These are phyloP conservation scores for Babesia bigemina DNA, from an alignment of 169 alveolate species.

Conservation along the genomic window DNA sequence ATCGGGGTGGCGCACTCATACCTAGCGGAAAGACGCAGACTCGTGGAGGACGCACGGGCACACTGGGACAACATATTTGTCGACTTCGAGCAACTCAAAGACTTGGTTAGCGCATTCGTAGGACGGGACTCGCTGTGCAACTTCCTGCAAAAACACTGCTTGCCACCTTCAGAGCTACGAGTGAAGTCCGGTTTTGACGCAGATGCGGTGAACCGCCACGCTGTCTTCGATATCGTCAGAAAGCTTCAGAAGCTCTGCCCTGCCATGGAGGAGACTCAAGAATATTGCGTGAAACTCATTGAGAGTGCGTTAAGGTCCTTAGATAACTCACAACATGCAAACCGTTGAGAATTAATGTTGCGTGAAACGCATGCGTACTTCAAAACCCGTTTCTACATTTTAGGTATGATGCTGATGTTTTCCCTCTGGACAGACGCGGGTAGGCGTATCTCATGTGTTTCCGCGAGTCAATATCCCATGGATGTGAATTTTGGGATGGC, in stretches of 20 bases:
- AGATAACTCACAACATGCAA: not conserved
- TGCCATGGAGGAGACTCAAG: not conserved
- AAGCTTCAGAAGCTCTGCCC: constrained; percentile 2
- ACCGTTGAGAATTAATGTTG: not conserved
- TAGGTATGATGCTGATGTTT: no score
- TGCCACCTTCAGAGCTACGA: not conserved
- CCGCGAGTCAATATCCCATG: no score
- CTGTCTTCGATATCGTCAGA: not conserved
- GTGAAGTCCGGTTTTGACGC: not conserved
- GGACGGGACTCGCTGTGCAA: not conserved
- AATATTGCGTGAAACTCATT: constrained; percentile 15
- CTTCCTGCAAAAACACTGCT: constrained; percentile 10
- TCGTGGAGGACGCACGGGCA: not conserved
- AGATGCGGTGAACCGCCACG: not conserved
- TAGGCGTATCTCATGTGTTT: no score
- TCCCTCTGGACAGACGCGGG: no score
- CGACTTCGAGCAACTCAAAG: constrained; percentile 6
- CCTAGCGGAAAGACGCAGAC: not conserved
- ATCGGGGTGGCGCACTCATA: constrained; percentile 2
- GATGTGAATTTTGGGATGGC: no score
- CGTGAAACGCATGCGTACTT: no score
- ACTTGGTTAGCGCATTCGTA: constrained; percentile 3
- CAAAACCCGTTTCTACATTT: no score
- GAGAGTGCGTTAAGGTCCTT: not conserved
- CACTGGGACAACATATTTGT: not conserved